Evolutionary conservation across 1,139 yeast genomes (phyloP).

Genomic region (Suhomyces wounanorum): DNA sequence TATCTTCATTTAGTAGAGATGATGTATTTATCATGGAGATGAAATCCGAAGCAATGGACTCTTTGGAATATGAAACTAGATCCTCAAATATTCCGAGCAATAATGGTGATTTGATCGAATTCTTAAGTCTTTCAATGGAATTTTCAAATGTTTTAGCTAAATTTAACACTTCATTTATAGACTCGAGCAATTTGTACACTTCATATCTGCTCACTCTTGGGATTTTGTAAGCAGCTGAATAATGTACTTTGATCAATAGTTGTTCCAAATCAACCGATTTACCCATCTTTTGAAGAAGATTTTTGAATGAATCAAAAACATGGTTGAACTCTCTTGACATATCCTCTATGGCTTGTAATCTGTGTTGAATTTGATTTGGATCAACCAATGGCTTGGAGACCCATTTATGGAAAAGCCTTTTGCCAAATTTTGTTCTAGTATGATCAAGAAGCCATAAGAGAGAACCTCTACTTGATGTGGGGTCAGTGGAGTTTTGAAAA

Average conservation of each 20-base stretch:
- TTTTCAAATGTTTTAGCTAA: slow-evolving; percentile 30
- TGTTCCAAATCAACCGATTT: slow-evolving; percentile 61
- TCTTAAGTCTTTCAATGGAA: slow-evolving; percentile 15
- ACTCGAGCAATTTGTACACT: slow-evolving; percentile 57
- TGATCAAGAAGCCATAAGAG: slow-evolving; percentile 78
- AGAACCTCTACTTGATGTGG: slow-evolving; percentile 59
- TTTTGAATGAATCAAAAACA: slow-evolving; percentile 54
- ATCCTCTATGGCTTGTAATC: slow-evolving; percentile 68
- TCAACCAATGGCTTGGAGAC: slow-evolving; percentile 67
- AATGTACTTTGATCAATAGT: slow-evolving; percentile 66
- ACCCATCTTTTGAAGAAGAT: slow-evolving; percentile 38
- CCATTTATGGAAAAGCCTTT: slow-evolving; percentile 69
- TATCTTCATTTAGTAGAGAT: slow-evolving; percentile 6
- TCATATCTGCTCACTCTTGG: slow-evolving; percentile 66
- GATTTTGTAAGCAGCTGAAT: slow-evolving; percentile 37
- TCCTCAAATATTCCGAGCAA: slow-evolving; percentile 27
- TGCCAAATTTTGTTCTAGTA: slow-evolving; percentile 78
- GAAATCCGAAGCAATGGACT: slow-evolving; percentile 29
- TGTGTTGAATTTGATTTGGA: slow-evolving; percentile 50
- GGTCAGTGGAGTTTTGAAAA: slow-evolving; percentile 63
- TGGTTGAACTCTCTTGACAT: slow-evolving; percentile 48
- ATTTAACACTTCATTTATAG: slow-evolving; percentile 42
- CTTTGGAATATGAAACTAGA: slow-evolving; percentile 19
- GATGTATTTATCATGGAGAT: slow-evolving; percentile 59
- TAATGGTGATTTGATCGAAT: slow-evolving; percentile 25